Percentiles rank a stretch among this genome's conserved stretches.
phyloP scores from a whole-genome alignment of 2,329 filamentous ascomycete genomes.

The Fragosphaeria purpurea region DNA sequence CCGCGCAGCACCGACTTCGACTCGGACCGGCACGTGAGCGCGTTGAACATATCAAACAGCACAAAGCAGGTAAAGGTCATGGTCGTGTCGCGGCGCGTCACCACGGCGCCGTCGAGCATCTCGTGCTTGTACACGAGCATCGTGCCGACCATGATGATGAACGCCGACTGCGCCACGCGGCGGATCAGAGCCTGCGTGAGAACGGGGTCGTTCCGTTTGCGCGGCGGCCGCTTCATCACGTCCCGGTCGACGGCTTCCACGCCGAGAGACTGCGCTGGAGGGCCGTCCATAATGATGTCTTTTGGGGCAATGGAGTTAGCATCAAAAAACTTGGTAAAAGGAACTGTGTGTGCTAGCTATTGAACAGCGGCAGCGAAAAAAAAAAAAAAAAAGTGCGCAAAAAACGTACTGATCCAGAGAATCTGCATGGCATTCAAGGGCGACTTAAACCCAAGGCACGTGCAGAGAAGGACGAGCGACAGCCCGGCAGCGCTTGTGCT shows the following conservation, averaged over 20 bases:
- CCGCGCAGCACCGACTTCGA: conserved; percentile 80
- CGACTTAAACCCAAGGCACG: conserved; percentile 84
- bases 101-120: conserved; percentile 72
- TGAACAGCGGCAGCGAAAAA: background rate
- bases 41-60: conserved; percentile 99
- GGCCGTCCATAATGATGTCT: conserved; percentile 99
- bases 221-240: conserved; percentile 85
- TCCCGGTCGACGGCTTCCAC: conserved; percentile 91
- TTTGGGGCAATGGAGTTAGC: background rate
- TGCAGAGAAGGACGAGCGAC: conserved; percentile 84
- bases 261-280: conserved; percentile 90
- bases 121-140: conserved; percentile 85
- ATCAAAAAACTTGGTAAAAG: too few species aligned
- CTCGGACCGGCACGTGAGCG: conserved; percentile 83
- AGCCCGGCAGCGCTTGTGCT: conserved; percentile 93
- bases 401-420: conserved; percentile 87
- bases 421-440: conserved; percentile 99
- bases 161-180: conserved; percentile 77
- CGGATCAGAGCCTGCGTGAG: conserved; percentile 75
- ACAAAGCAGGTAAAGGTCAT: conserved; percentile 99
- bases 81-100: conserved; percentile 90
- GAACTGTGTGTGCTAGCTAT: too few species aligned
- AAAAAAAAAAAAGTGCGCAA: background rate
- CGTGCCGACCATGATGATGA: conserved; percentile 86
- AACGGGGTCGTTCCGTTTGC: conserved; percentile 77